Conservation (phyloP, 352 stramenopile genomes). For the Globisporangium carolinianum region DNA sequence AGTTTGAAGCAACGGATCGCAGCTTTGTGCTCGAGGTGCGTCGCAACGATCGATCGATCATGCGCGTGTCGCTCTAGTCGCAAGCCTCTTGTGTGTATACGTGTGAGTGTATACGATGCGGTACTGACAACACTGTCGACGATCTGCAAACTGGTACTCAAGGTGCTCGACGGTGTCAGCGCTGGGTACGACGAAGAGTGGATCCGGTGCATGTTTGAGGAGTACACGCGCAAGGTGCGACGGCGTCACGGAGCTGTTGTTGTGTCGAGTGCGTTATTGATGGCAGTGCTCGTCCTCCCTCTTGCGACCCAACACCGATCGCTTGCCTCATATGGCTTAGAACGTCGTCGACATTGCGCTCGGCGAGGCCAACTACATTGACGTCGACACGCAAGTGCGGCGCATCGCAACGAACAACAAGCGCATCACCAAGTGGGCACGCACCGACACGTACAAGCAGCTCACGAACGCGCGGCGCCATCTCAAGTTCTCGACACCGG, state of each 20-base stretch:
- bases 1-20: conserved; percentile 60
- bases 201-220: conserved; percentile 84
- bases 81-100: background rate
- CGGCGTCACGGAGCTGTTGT: too few relatives aligned
- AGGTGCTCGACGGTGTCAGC: conserved; percentile 77
- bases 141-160: too few relatives aligned
- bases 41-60: background rate
- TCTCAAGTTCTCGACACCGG: conserved; percentile 39
- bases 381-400: conserved; percentile 58
- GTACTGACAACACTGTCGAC: too few relatives aligned
- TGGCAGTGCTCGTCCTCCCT: background rate
- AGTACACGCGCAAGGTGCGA: conserved; percentile 73
- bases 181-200: conserved; percentile 82
- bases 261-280: background rate
- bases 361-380: conserved; percentile 73
- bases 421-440: conserved; percentile 82
- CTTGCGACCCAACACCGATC: too few relatives aligned
- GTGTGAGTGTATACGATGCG: too few relatives aligned
- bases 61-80: too few relatives aligned
- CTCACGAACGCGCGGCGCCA: conserved; percentile 56
- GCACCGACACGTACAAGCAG: conserved; percentile 81
- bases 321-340: conserved; percentile 9
- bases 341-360: conserved; percentile 78
- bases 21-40: conserved; percentile 68
- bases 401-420: conserved; percentile 83